Conservation (phyloP, 1,284 basidiomycete species). For the Ustilago trichophora region DNA sequence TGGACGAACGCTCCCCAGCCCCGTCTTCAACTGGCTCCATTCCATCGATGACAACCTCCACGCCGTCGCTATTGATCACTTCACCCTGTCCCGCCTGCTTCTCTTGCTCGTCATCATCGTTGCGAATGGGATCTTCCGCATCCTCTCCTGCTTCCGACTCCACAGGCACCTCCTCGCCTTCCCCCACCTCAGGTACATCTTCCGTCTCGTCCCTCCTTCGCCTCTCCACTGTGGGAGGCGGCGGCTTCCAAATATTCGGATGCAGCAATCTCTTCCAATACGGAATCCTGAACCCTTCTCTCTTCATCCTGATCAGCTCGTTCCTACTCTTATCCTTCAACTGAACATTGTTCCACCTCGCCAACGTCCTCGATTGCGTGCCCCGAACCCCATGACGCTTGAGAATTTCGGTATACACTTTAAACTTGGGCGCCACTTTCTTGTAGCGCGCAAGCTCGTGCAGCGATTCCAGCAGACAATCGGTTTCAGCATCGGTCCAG, state of each 20-base stretch:
- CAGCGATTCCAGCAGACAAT: conserved; percentile 26
- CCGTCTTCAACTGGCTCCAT: background rate
- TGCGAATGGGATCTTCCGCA: conserved; percentile 9
- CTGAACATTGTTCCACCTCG: conserved; percentile 56
- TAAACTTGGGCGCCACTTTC: conserved; percentile 31
- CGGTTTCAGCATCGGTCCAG: conserved; percentile 37
- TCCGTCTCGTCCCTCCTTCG: conserved; percentile 31
- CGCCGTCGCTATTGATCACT: background rate
- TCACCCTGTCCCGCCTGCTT: background rate
- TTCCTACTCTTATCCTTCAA: conserved; percentile 58
- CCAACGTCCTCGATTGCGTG: conserved; percentile 15
- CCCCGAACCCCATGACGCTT: conserved; percentile 39
- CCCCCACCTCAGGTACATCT: conserved; percentile 9
- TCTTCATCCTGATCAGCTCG: conserved; percentile 48
- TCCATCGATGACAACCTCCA: conserved; percentile 15
- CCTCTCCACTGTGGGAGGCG: conserved; percentile 3
- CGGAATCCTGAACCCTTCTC: conserved; percentile 35
- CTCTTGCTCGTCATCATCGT: conserved; percentile 1
- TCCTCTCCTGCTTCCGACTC: conserved; percentile 6
- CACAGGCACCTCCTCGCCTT: too few species aligned
- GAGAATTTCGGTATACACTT: conserved; percentile 42
- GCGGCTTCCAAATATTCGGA: conserved; percentile 39
- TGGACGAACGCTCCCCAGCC: conserved; percentile 6
- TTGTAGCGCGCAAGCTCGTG: conserved; percentile 41
- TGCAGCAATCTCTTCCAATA: conserved; percentile 49